Evolutionary conservation across 345 rosid genomes (phyloP), one percentile per base, ranked within the genome.

Genomic region (Eucalyptus regnans): DNA sequence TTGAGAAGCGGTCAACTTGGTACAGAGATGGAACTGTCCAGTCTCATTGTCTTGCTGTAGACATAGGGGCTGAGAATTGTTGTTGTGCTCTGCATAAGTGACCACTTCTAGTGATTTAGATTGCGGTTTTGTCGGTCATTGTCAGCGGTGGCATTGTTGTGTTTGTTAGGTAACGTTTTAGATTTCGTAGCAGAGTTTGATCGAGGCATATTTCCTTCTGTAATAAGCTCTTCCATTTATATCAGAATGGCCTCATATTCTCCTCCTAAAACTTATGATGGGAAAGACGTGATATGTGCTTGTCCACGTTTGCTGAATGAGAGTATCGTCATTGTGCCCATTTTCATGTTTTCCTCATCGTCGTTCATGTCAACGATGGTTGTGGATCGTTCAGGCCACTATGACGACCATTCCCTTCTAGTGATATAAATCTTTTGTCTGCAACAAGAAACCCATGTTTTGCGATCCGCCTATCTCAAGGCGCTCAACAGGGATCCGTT

Each of bases 51-150:
- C 71, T 96, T 86, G 98, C 93, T 10, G 90, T 91, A 16, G 98
- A 95, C 52, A 87, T 97, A 41, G 99, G 98, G 51, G 88, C 90
- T 87, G 90, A 91, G 51, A 96, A 95, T 91, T 97, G 99, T 90
- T 68, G 79, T 88, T 95, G 99, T 90, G 88, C 91, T 84, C 68
- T 92, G 87, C 99, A 97, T 89, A 93, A 94, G 91, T 94, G 94
- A 93, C n/a, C 58, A 68, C 50, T 80, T 54, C 1, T 50, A 46
- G 27, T n/a, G 43, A 37, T 68, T 68, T 68, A 68, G 80, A 68
- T 31, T 66, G 43, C 11, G 22, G 43, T 31, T 66, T 8, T 0
- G 1, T 31, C 0, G 23, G 23, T 22, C 23, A 4, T 22, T 0
- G 10, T 68, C 10, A 9, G 5, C 0, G 22, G 8, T 0, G 0